Evolutionary conservation across 73 alveolate genomes (phyloP).

Genomic region (Paramecium sexaurelia): DNA sequence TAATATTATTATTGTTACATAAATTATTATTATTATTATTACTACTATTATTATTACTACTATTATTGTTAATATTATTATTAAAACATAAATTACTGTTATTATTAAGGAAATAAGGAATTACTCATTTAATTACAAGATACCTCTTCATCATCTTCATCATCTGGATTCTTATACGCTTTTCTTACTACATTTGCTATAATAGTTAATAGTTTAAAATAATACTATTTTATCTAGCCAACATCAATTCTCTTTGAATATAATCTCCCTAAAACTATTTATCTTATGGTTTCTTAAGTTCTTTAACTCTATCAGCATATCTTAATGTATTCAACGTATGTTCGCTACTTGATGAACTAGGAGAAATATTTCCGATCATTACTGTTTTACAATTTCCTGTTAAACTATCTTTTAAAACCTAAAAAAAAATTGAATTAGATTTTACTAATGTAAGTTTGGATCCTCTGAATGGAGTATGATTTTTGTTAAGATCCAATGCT

Average conservation of each 20-base stretch:
- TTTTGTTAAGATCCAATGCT: slow-evolving; percentile 96
- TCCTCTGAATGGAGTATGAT: slow-evolving; percentile 99
- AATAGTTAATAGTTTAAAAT: neutral
- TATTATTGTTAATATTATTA: neutral
- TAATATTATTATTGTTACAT: neutral
- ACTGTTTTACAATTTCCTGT: slow-evolving; percentile 99
- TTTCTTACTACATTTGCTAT: slow-evolving; percentile 33
- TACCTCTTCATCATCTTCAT: slow-evolving; percentile 11
- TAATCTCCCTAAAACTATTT: neutral
- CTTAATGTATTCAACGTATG: slow-evolving; percentile 99
- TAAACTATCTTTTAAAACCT: slow-evolving; percentile 92
- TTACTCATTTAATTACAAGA: neutral
- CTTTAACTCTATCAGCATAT: slow-evolving; percentile 99
- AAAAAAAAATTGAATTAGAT: slow-evolving; percentile 72
- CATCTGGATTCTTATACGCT: slow-evolving; percentile 48
- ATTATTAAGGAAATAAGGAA: neutral
- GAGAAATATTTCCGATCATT: slow-evolving; percentile 99
- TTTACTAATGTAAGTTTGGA: slow-evolving; percentile 92
- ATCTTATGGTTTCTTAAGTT: slow-evolving; percentile 85
- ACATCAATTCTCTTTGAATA: neutral
- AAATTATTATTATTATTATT: neutral
- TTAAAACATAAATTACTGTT: neutral
- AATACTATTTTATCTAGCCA: slow-evolving; percentile 33
- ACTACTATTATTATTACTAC: neutral
- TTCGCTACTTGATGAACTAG: slow-evolving; percentile 96